Evolutionary conservation across 2,329 filamentous ascomycete genomes (phyloP), one percentile per base, ranked within the genome.

Genomic region (Penicillium italicum): DNA sequence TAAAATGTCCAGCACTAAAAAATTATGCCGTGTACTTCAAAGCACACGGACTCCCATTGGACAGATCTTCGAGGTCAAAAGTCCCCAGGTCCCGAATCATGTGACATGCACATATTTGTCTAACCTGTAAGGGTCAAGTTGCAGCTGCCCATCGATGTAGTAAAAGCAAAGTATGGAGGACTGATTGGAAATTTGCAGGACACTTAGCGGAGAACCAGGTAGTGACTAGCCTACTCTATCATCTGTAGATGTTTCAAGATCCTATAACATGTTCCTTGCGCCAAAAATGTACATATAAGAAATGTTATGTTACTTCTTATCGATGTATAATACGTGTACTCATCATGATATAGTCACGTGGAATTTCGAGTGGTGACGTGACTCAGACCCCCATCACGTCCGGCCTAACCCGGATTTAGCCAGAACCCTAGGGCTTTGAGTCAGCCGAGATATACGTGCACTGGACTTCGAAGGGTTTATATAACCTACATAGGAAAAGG

Each of bases 361-460:
- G 8, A 31, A 34, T n/a, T 1, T 30, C 7, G 24, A 54, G 55
- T 60, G 54, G 37, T 56, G 63, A 62, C 63, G 60, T 62, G 54
- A 59, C 40, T 62, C 51, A 45, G 53, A 56, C 44, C 37, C 12
- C 45, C 20, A 45, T 58, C 48, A 62, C 43, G 22, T 24, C 38
- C 40, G 30, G 41, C 49, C 62, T 65, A 61, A 51, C 31, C 62
- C 50, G 62, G 20, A 58, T 62, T 55, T 48, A 43, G 61, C 36
- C 49, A 47, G 31, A 63, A 62, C 60, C 62, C 62, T 63, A 64
- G 62, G 59, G 61, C 37, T 63, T 43, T 49, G 55, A 55, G 37
- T 50, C 49, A 56, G 53, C 53, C 28, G 11, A 41, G 24, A 31
- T 31, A 41, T n/a, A 33, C 34, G 33, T 18, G 8, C 43, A 22